phyloP scores from a whole-genome alignment of 257 asterid species.

The Echites panduratus region DNA sequence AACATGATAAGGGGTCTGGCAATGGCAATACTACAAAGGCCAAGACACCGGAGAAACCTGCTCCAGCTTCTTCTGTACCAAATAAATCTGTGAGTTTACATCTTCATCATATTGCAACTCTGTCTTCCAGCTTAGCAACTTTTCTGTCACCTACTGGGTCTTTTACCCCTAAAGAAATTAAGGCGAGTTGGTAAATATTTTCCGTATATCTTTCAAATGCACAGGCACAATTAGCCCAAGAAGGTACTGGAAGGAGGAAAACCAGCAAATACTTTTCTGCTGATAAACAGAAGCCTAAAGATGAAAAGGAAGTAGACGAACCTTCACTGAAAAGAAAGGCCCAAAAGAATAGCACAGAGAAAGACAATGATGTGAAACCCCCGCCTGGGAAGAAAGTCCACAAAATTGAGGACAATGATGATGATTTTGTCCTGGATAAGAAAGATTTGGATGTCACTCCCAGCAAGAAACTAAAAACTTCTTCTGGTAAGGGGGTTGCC shows the following conservation, averaged over 20 bases:
- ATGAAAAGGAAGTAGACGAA: slow-evolving; percentile 55
- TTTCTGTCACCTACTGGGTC: not conserved
- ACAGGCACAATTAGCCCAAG: slow-evolving; percentile 57
- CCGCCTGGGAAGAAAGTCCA: slow-evolving; percentile 50
- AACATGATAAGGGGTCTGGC: slow-evolving; percentile 52
- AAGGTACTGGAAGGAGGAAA: slow-evolving; percentile 69
- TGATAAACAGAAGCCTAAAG: slow-evolving; percentile 38
- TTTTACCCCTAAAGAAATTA: not conserved
- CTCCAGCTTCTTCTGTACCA: slow-evolving; percentile 33
- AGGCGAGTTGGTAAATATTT: slow-evolving; percentile 4
- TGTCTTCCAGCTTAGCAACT: not conserved
- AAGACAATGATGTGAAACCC: slow-evolving; percentile 35
- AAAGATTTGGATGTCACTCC: slow-evolving; percentile 45
- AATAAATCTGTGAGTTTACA: slow-evolving; percentile 36
- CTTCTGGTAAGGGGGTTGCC: slow-evolving; percentile 58
- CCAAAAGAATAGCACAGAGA: slow-evolving; percentile 28
- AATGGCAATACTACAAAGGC: slow-evolving; percentile 48
- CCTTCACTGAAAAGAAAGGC: slow-evolving; percentile 52
- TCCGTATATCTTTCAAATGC: slow-evolving; percentile 9
- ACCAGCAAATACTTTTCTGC: slow-evolving; percentile 86
- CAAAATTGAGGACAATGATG: slow-evolving; percentile 62
- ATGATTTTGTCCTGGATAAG: slow-evolving; percentile 56
- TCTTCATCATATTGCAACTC: not conserved
- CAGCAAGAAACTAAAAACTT: slow-evolving; percentile 62
- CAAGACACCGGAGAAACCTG: slow-evolving; percentile 46